Evolutionary conservation across 2,329 filamentous ascomycete species (phyloP), one percentile per base, ranked within the genome.

Genomic region (Alternaria longipes): DNA sequence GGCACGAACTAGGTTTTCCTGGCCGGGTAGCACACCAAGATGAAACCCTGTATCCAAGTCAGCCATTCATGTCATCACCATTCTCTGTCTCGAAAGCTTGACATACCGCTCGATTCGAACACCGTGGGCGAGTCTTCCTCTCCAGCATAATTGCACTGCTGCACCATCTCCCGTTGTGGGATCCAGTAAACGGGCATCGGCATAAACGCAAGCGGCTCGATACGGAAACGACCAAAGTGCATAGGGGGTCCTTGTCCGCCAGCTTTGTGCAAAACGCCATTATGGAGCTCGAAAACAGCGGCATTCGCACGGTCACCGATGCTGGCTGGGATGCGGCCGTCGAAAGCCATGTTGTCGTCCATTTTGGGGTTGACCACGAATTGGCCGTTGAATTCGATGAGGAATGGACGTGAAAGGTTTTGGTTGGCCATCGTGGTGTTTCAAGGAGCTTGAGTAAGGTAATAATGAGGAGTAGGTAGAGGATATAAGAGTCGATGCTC

Each of bases 291-390:
- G 4, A 49, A 49, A 0, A 34, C 3, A 0, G 45, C 45, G 3
- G 45, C 45, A 4, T 49, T 4, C 0, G 11, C 3, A 28, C 45
- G 45, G 28, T 34, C 45, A 16, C 45, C 45, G 5, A 28, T 3
- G 3, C 0, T 34, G 4, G 3, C 28, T 0, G n/a, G 28, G 1
- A 6, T 5, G 9, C 32, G 9, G 3, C 32, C 32, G 3, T n/a
- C 12, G 4, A 4, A 24, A 2, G 24, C 6, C 5, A 7, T 5
- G 28, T 8, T 16, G 4, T 47, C 44, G 3, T 3, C 12, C 3
- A 11, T 1, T 2, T 6, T 12, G 3, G 30, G 2, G 0, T 5
- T 22, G 8, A 7, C 18, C 0, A 49, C 28, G 14, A 49, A 49
- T 4, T 34, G 11, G 1, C 28, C 45, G 12, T 49, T 24, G 6